Percentiles rank a stretch among this genome's conserved stretches.
phyloP scores from a whole-genome alignment of 192 early-diverging fungal species.

The Coemansia sp. region DNA sequence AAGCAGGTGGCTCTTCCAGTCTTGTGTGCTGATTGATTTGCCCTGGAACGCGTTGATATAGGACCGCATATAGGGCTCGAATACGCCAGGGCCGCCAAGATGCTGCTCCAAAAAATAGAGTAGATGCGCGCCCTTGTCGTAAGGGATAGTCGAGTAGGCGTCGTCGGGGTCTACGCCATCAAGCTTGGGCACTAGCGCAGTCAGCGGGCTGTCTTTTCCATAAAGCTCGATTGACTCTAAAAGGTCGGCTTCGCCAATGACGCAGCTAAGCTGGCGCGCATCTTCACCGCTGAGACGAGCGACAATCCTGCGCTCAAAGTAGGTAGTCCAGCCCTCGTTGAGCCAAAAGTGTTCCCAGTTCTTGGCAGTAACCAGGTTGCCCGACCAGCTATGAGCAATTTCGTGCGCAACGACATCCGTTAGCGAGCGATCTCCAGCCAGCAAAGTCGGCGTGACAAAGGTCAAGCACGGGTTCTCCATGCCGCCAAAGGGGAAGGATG shows the following conservation, averaged over 20 bases:
- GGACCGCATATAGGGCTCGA: slow-evolving; percentile 81
- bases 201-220: slow-evolving; percentile 63
- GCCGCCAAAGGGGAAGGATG: slow-evolving; percentile 85
- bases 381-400: slow-evolving; percentile 88
- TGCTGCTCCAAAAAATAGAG: slow-evolving; percentile 88
- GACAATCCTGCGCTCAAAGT: slow-evolving; percentile 88
- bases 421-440: slow-evolving; percentile 90
- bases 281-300: slow-evolving; percentile 76
- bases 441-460: slow-evolving; percentile 94
- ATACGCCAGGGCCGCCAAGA: slow-evolving; percentile 79
- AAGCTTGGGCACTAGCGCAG: slow-evolving; percentile 71
- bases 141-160: slow-evolving; percentile 74
- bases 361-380: slow-evolving; percentile 78
- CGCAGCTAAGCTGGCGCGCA: slow-evolving; percentile 76
- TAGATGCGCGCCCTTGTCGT: slow-evolving; percentile 96
- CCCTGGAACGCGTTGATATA: slow-evolving; percentile 82
- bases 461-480: slow-evolving; percentile 99
- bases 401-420: slow-evolving; percentile 97
- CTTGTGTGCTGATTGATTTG: slow-evolving; percentile 81
- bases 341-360: slow-evolving; percentile 89
- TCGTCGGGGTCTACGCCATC: slow-evolving; percentile 80
- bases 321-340: slow-evolving; percentile 96
- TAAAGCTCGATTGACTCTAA: slow-evolving; percentile 66
- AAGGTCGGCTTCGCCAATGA: slow-evolving; percentile 78
- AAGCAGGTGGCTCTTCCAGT: slow-evolving; percentile 84